Evolutionary conservation across 179 eudicot genomes (phyloP), one percentile per base, ranked within the genome.

Genomic region (Camellia oleifera): DNA sequence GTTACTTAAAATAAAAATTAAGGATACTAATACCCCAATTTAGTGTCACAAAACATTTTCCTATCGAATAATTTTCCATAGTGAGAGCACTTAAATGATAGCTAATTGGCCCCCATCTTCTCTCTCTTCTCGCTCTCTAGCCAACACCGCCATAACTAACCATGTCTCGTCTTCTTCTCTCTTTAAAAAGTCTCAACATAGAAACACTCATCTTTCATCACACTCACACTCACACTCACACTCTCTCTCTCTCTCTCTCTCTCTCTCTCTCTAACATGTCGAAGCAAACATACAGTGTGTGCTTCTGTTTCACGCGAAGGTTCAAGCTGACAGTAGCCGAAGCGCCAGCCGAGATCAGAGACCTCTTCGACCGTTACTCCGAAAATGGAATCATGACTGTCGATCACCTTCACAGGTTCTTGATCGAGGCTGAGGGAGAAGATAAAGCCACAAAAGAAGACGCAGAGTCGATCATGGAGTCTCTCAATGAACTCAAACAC

Each of bases 331-430:
- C 87, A 5, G 88, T 76, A 1, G 86, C 89, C 0, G 90, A 89
- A 77, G 87, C 89, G 2, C 94, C 94, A 46, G 76, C 77, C 42
- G 94, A 91, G 45, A 83, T 91, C 61, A 90, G 86, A 77, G 46
- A 69, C 57, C 18, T 90, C 61, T 88, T 91, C 79, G 72, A 71
- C 5, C 78, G 9, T 2, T 90, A 87, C 89, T 87, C 94, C 2
- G 90, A 84, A 46, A 82, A 88, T 80, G 94, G 91, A 8, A n/a
- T 90, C 4, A 91, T 91, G 94, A 79, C 80, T n/a, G 86, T 77
- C 4, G 84, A 80, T 75, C 81, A 82, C 50, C 90, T 91, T 7
- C 88, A 79, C 17, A 71, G 80, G 44, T 91, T 91, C 77, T 58
- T 91, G 73, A 57, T 83, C 56, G 85, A 84, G 68, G 85, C 81